Percentiles rank a stretch among this genome's conserved stretches.
Evolutionary conservation across 176 grass and related monocot species (phyloP).

Genomic region (Carex littledalei): DNA sequence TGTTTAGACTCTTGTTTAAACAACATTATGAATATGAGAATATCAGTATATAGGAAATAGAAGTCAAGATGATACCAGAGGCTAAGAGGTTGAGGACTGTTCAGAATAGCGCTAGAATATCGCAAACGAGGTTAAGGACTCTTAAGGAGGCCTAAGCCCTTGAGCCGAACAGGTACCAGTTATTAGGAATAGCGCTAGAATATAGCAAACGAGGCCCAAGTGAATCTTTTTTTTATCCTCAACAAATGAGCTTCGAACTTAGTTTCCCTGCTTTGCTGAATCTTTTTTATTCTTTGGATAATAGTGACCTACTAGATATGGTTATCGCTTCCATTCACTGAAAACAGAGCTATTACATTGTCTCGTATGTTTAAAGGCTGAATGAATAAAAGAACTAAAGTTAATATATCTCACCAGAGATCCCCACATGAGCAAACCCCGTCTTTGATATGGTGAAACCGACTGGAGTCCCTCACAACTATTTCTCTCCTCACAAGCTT

Average conservation of each 20-base stretch:
- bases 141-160: too few relatives aligned
- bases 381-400: not conserved
- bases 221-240: too few relatives aligned
- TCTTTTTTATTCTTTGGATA: not conserved
- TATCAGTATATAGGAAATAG: not conserved
- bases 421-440: constrained; percentile 72
- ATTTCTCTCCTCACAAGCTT: constrained; percentile 69
- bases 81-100: too few relatives aligned
- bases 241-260: too few relatives aligned
- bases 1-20: constrained; percentile 6
- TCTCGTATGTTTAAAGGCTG: not conserved
- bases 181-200: too few relatives aligned
- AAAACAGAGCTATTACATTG: not conserved
- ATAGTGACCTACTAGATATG: not conserved
- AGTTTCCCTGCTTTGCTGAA: not conserved
- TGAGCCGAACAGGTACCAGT: too few relatives aligned
- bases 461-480: constrained; percentile 56
- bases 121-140: too few relatives aligned
- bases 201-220: too few relatives aligned
- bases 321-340: not conserved
- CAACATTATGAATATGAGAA: not conserved
- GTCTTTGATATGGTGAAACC: constrained; percentile 80
- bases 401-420: constrained; percentile 45
- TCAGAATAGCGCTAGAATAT: too few relatives aligned
- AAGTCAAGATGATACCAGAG: too few relatives aligned